Evolutionary conservation across 306 rosid genomes (phyloP), one percentile per base, ranked within the genome.

Genomic region (Potentilla sterilis): DNA sequence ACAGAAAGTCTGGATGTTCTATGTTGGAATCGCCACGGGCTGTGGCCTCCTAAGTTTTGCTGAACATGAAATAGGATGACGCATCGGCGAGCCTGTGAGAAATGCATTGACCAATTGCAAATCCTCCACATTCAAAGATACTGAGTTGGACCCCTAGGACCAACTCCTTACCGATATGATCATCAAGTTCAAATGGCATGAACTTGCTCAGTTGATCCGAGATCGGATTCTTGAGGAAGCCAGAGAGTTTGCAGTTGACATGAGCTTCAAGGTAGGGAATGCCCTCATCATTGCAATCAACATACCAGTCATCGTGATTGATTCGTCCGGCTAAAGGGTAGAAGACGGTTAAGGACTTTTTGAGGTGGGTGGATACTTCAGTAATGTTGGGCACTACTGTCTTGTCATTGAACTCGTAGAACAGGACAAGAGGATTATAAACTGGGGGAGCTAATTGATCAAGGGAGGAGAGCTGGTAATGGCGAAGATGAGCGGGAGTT

Each of bases 271-370:
- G 1, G 70, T 37, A 89, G 21, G 84, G 83, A 38, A 85, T 52
- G 14, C 94, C 89, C 15, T 76, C 46, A 48, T 84, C 88, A 21
- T 47, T 82, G 78, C 94, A 85, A 38, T 77, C 4, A 6, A 87
- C 28, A 28, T 1, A 12, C 73, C 65, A 75, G 13, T 9, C 2
- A 2, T 75, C 42, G 3, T 12, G 52, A 9, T 22, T 24, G 35
- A 59, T 49, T 66, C 83, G 49, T 3, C 88, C 85, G 1, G 79
- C 81, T 1, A 84, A 68, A 0, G 85, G 88, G 71, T 84, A 81
- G 70, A 9, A 85, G 9, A 72, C 54, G 68, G 85, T 64, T 22
- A 84, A 44, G 41, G 85, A 81, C 7, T 12, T 41, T n/a, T 78
- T 81, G 3, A 81, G 79, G 15, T 67, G 51, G 77, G 35, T 12